phyloP scores from a whole-genome alignment of 2,329 filamentous ascomycete genomes.

The Penicillium verrucosum region DNA sequence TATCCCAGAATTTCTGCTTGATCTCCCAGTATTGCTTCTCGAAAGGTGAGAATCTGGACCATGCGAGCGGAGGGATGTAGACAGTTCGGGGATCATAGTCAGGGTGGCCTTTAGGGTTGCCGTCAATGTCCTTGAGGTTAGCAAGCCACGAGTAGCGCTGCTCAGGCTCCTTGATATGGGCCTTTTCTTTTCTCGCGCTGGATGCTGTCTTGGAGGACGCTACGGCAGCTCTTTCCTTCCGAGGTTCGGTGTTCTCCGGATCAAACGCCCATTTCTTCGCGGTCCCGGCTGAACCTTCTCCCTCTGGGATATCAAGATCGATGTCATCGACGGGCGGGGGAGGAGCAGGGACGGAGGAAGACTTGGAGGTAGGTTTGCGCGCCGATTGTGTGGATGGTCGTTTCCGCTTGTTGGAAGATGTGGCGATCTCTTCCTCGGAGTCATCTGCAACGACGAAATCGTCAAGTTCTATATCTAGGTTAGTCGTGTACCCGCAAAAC shows the following conservation, averaged over 20 bases:
- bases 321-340: slow-evolving; percentile 55
- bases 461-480: slow-evolving; percentile 61
- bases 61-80: slow-evolving; percentile 80
- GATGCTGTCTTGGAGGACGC: slow-evolving; percentile 34
- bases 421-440: slow-evolving; percentile 63
- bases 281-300: slow-evolving; percentile 61
- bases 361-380: slow-evolving; percentile 36
- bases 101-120: slow-evolving; percentile 71
- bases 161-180: slow-evolving; percentile 77
- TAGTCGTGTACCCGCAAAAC: slow-evolving; percentile 4
- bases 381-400: slow-evolving; percentile 51
- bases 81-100: slow-evolving; percentile 90
- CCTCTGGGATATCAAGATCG: slow-evolving; percentile 53
- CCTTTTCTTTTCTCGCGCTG: slow-evolving; percentile 58
- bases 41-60: slow-evolving; percentile 82
- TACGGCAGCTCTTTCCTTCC: slow-evolving; percentile 47
- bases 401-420: slow-evolving; percentile 69
- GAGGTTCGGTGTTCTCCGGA: slow-evolving; percentile 54
- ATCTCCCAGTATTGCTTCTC: slow-evolving; percentile 99
- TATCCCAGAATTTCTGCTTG: slow-evolving; percentile 96
- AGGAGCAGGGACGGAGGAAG: slow-evolving; percentile 46
- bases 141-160: slow-evolving; percentile 88
- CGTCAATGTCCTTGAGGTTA: slow-evolving; percentile 78
- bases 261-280: slow-evolving; percentile 79
- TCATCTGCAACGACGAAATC: slow-evolving; percentile 88